These are phyloP conservation scores for Colletotrichum sublineola DNA, from an alignment of 2,329 filamentous ascomycete species.

Conservation along the genomic window DNA sequence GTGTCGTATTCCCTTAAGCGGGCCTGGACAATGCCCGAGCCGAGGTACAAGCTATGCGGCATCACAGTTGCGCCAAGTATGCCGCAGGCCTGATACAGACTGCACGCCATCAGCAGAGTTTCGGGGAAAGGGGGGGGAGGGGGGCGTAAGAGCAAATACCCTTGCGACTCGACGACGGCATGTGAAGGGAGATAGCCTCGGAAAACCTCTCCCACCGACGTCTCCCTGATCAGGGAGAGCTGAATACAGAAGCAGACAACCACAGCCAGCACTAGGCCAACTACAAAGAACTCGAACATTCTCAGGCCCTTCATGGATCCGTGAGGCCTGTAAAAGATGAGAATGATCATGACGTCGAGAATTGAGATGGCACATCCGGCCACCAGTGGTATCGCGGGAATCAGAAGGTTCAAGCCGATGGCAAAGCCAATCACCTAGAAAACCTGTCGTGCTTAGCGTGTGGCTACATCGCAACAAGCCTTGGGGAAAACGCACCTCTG, in stretches of 20 bases:
- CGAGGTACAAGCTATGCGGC: constrained; percentile 77
- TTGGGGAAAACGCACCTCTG: constrained; percentile 63
- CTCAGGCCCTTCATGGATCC: constrained; percentile 71
- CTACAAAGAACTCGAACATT: constrained; percentile 75
- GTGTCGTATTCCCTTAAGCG: constrained; percentile 74
- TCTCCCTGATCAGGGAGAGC: constrained; percentile 71
- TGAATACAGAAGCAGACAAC: constrained; percentile 80
- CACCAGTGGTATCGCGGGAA: constrained; percentile 73
- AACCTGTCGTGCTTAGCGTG: constrained; percentile 32
- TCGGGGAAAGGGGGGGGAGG: constrained; percentile 45
- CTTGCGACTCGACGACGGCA: constrained; percentile 69
- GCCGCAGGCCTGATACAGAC: constrained; percentile 78
- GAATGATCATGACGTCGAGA: constrained; percentile 75
- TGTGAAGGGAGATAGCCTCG: constrained; percentile 74
- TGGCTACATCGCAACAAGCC: no score
- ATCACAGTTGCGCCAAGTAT: constrained; percentile 83
- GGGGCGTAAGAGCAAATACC: constrained; percentile 44
- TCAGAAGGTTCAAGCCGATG: constrained; percentile 76
- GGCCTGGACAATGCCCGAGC: constrained; percentile 77
- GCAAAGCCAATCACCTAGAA: constrained; percentile 75
- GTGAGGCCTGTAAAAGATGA: constrained; percentile 74
- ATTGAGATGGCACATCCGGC: constrained; percentile 78
- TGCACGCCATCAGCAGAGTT: constrained; percentile 43
- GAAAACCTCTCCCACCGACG: constrained; percentile 71
- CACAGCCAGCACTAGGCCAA: constrained; percentile 74